Percentiles rank a stretch among this genome's conserved stretches.
phyloP scores from a whole-genome alignment of 768 basidiomycete species.

The Lactifluus echinatus region DNA sequence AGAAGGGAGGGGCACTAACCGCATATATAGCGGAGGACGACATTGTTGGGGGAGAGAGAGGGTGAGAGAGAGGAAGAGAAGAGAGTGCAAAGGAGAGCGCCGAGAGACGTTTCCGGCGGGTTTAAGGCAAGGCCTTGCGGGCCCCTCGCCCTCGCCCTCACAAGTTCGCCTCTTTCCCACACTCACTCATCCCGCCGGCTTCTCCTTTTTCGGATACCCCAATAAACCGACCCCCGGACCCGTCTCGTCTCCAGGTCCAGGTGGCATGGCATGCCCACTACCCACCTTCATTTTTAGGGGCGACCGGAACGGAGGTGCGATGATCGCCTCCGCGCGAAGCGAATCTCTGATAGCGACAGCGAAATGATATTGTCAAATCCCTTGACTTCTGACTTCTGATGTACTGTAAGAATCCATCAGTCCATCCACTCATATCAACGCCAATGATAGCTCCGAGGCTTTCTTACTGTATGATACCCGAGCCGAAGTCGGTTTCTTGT shows the following conservation, averaged over 20 bases:
- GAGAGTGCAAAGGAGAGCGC: constrained; percentile 16
- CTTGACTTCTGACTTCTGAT: too few relatives aligned
- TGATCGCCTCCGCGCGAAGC: not conserved
- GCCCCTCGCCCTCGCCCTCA: not conserved
- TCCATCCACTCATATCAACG: too few relatives aligned
- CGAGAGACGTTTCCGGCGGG: constrained; percentile 14
- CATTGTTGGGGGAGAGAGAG: constrained; percentile 14
- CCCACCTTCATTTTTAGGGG: not conserved
- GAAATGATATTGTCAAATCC: too few relatives aligned
- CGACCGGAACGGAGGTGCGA: not conserved
- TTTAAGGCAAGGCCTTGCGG: constrained; percentile 6
- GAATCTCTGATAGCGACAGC: not conserved
- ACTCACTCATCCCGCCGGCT: constrained; percentile 6
- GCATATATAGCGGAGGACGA: constrained; percentile 26
- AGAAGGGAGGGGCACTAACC: constrained; percentile 17
- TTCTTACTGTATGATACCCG: not conserved
- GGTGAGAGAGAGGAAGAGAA: constrained; percentile 14
- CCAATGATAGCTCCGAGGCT: not conserved
- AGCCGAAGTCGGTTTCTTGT: not conserved
- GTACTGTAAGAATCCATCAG: too few relatives aligned
- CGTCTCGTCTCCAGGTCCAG: too few relatives aligned
- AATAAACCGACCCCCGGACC: too few relatives aligned
- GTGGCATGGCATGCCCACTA: too few relatives aligned
- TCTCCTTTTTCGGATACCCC: constrained; percentile 11
- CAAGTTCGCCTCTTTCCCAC: not conserved